Conservation (phyloP, 352 stramenopile species). For the Pythium monospermum region DNA sequence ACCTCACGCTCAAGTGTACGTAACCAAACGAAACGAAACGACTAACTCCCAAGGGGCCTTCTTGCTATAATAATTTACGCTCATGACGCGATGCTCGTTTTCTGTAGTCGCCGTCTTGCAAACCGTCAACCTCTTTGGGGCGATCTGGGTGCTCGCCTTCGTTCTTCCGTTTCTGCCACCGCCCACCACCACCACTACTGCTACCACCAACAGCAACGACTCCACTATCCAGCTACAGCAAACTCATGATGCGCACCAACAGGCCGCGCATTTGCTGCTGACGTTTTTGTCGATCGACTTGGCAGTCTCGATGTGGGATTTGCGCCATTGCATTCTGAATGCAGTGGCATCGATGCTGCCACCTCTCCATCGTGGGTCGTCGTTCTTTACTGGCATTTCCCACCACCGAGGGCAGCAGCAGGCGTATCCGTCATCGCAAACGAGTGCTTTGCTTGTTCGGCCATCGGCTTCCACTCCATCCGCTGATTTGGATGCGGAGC, state of each 20-base stretch:
- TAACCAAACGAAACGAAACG: no score
- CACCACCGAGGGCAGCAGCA: background rate
- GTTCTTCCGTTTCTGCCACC: slow-evolving; percentile 27
- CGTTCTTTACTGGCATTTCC: background rate
- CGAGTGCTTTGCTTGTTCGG: background rate
- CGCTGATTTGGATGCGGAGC: slow-evolving; percentile 24
- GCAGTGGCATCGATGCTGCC: background rate
- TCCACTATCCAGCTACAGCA: no score
- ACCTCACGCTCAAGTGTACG: slow-evolving; percentile 75
- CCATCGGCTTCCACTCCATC: background rate
- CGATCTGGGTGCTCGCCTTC: slow-evolving; percentile 53
- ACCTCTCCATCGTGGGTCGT: no score
- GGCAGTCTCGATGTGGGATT: slow-evolving; percentile 27
- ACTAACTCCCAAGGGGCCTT: no score
- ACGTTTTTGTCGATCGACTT: slow-evolving; percentile 39
- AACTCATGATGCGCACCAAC: slow-evolving; percentile 31
- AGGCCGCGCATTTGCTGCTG: slow-evolving; percentile 44
- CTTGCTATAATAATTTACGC: no score
- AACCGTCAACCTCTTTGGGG: slow-evolving; percentile 54
- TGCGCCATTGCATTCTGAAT: slow-evolving; percentile 15
- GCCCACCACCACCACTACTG: no score
- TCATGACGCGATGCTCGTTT: no score
- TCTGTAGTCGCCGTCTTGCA: slow-evolving; percentile 48
- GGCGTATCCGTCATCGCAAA: background rate
- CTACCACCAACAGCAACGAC: no score